Percentiles rank a stretch among this genome's conserved stretches.
Evolutionary conservation across 257 asterid species (phyloP).

Genomic region (Ocimum tenuiflorum): DNA sequence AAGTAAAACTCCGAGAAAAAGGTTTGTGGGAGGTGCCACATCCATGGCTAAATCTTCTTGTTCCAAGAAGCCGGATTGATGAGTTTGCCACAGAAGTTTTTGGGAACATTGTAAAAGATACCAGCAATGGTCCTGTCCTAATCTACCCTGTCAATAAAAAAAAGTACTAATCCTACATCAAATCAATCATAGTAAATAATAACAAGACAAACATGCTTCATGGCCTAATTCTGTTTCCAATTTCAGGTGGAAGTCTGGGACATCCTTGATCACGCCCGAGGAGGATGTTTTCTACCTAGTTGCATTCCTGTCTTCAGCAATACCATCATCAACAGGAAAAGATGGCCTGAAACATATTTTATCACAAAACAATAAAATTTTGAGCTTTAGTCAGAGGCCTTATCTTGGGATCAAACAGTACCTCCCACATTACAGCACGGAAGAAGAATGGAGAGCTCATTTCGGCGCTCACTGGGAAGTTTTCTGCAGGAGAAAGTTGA

Average conservation of each 20-base stretch:
- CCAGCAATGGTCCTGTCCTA: slow-evolving; percentile 81
- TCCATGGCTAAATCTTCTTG: slow-evolving; percentile 86
- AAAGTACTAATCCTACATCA: slow-evolving; percentile 34
- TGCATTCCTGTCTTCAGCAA: slow-evolving; percentile 67
- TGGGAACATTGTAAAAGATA: slow-evolving; percentile 60
- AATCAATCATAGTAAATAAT: background rate
- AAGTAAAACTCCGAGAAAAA: slow-evolving; percentile 49
- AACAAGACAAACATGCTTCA: background rate
- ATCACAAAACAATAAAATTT: slow-evolving; percentile 48
- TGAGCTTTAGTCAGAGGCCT: slow-evolving; percentile 37
- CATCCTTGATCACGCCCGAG: slow-evolving; percentile 71
- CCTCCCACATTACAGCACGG: slow-evolving; percentile 63
- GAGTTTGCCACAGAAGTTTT: slow-evolving; percentile 62
- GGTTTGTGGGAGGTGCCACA: slow-evolving; percentile 96
- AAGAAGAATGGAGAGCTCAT: slow-evolving; percentile 81
- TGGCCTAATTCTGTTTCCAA: background rate
- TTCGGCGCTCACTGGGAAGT: slow-evolving; percentile 72
- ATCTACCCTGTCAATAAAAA: slow-evolving; percentile 85
- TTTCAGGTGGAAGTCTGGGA: slow-evolving; percentile 66
- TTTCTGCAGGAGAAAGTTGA: slow-evolving; percentile 52
- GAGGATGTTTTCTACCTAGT: slow-evolving; percentile 75
- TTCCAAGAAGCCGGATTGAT: slow-evolving; percentile 65
- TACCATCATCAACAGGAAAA: slow-evolving; percentile 60
- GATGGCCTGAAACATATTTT: slow-evolving; percentile 57
- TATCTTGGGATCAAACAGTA: slow-evolving; percentile 73